phyloP scores from a whole-genome alignment of 2,329 filamentous ascomycete genomes.

The Parascedosporium putredinis region DNA sequence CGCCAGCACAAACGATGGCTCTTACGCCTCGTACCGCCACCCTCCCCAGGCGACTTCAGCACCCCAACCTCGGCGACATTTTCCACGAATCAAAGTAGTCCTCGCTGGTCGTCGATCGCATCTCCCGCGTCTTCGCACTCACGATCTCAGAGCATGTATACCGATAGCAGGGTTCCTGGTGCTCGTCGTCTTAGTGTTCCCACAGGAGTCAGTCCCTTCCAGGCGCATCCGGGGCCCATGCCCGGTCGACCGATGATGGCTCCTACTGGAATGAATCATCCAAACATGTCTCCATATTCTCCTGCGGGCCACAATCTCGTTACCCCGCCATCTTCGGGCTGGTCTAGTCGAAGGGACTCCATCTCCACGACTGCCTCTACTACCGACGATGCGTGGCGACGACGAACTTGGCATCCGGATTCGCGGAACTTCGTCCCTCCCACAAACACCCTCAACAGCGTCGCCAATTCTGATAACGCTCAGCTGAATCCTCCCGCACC shows the following conservation, averaged over 20 bases:
- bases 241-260: constrained; percentile 45
- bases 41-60: constrained; percentile 64
- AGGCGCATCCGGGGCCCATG: constrained; percentile 47
- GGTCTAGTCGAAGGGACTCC: constrained; percentile 53
- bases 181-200: constrained; percentile 74
- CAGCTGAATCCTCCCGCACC: constrained; percentile 33
- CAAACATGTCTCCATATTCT: constrained; percentile 46
- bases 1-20: constrained; percentile 49
- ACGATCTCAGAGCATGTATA: constrained; percentile 63
- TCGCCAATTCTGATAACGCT: constrained; percentile 56
- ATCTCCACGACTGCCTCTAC: constrained; percentile 33
- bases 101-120: constrained; percentile 58
- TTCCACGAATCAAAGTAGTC: constrained; percentile 66
- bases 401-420: constrained; percentile 86
- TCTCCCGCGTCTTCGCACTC: constrained; percentile 65
- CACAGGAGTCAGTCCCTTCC: constrained; percentile 63
- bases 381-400: constrained; percentile 66
- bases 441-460: constrained; percentile 60
- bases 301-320: constrained; percentile 31
- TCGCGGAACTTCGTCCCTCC: constrained; percentile 54
- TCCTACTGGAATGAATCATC: constrained; percentile 43
- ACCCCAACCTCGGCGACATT: constrained; percentile 80
- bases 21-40: constrained; percentile 53
- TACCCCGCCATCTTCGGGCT: constrained; percentile 35
- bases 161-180: constrained; percentile 51